A percentile compares a stretch with the other conserved stretches of the same genome.
These are phyloP conservation scores for Mrakia blollopis DNA, from an alignment of 768 basidiomycete species.

Conservation along the genomic window DNA sequence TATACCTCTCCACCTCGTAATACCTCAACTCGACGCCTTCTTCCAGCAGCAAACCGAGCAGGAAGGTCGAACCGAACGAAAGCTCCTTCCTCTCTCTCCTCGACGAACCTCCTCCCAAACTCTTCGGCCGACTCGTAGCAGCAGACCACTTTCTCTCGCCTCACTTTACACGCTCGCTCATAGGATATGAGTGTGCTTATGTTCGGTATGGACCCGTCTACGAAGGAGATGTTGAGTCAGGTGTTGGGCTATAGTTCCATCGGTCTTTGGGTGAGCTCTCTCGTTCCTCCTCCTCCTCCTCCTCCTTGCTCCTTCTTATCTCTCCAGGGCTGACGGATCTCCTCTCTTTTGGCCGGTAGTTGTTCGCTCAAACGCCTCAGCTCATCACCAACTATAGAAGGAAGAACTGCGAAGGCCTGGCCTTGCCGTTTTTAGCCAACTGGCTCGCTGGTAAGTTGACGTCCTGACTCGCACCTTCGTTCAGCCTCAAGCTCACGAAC, in stretches of 20 bases:
- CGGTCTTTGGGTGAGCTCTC: constrained; percentile 2
- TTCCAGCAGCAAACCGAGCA: too few relatives aligned
- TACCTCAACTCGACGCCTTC: too few relatives aligned
- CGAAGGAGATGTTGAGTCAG: constrained; percentile 4
- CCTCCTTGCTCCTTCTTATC: neutral
- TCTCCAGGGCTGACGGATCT: constrained; percentile 52
- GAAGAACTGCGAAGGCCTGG: constrained; percentile 81
- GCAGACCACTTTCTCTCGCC: neutral
- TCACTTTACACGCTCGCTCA: neutral
- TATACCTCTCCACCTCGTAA: too few relatives aligned
- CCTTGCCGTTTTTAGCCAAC: constrained; percentile 85
- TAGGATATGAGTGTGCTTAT: neutral
- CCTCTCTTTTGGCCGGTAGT: constrained; percentile 67
- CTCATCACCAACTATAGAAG: constrained; percentile 46
- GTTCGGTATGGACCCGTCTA: neutral
- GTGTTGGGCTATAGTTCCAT: neutral
- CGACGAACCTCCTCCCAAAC: too few relatives aligned
- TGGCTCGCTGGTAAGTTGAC: constrained; percentile 74
- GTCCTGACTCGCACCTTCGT: constrained; percentile 3
- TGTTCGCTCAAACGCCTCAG: constrained; percentile 84
- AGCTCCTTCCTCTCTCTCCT: too few relatives aligned
- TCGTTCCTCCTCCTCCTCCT: constrained; percentile 10
- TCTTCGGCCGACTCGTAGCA: neutral
- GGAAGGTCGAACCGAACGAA: too few relatives aligned
- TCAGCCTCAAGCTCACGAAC: constrained; percentile 1